Evolutionary conservation across 2,329 filamentous ascomycete species (phyloP), one percentile per base, ranked within the genome.

Genomic region (Drechslerella stenobrocha): DNA sequence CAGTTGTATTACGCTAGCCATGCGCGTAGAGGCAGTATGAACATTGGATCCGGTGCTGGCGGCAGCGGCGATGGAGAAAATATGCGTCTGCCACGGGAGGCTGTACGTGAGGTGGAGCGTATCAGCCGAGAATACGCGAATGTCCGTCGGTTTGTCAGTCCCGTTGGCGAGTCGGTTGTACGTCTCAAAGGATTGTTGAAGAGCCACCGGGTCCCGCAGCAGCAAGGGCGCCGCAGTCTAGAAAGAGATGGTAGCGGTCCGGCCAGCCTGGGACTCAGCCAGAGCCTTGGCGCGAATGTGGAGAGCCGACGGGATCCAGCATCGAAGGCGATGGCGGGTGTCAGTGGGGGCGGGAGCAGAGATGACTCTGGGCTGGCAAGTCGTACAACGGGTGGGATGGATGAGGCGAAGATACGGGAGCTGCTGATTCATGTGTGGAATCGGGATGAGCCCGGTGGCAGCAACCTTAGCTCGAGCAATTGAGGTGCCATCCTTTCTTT

Each of bases 351-450:
- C 11, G 63, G 55, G 7, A 60, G 55, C n/a, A 55, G 42, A n/a
- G 64, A 69, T 46, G 64, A 69, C 34, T 69, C 57, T 44, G 64
- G 64, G 9, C 52, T 69, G 20, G 52, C 48, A 6, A 35, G 60
- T 11, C 24, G 37, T 23, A 15, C 28, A 3, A 7, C 22, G 8
- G 40, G 48, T 24, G 46, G 57, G 24, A 69, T 69, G 64, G 64
- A 69, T 45, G 64, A 69, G 32, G 64, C 57, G 8, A 69, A 69
- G 55, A 56, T 69, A 32, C 15, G 64, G 13, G 64, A 69, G 40
- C 23, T 69, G 18, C 40, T 69, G 57, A 22, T 61, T 13, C 64
- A 69, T 42, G 64, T 69, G n/a, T 69, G 64, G 64, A 69, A 69
- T 63, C 47, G 64, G 32, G 64, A 69, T 42, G 58, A 69, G 34